Conservation (phyloP, 2,329 filamentous ascomycete species). For the Cladosporium sp. region DNA sequence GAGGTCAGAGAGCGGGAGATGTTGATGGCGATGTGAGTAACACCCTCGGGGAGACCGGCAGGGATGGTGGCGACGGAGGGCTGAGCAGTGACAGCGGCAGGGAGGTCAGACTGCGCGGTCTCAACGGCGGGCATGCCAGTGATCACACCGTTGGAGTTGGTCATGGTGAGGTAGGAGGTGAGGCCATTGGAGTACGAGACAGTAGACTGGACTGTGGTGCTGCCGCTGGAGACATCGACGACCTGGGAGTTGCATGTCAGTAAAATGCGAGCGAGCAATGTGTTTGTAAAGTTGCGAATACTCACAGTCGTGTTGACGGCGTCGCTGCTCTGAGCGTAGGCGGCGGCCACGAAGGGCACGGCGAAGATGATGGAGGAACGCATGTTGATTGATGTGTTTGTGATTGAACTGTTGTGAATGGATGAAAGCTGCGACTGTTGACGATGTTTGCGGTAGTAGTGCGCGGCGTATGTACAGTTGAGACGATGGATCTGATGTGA, state of each 20-base stretch:
- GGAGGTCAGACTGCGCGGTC: conserved; percentile 39
- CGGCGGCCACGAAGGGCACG: conserved; percentile 41
- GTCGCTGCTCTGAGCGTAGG: conserved; percentile 34
- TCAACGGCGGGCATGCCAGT: conserved; percentile 44
- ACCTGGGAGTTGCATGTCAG: neutral
- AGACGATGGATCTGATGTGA: conserved; percentile 5
- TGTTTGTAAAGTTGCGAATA: conserved; percentile 6
- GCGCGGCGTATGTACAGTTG: conserved; percentile 4
- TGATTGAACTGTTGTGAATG: conserved; percentile 2
- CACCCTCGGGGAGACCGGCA: conserved; percentile 36
- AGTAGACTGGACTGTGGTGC: conserved; percentile 19
- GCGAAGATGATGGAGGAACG: conserved; percentile 41
- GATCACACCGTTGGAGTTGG: conserved; percentile 47
- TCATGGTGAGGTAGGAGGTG: conserved; percentile 44
- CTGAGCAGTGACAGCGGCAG: conserved; percentile 34
- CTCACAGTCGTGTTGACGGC: conserved; percentile 14
- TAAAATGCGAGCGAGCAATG: neutral
- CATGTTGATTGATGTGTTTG: conserved; percentile 36
- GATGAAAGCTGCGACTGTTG: neutral
- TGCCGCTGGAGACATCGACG: conserved; percentile 15
- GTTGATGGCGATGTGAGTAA: conserved; percentile 27
- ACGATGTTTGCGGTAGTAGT: neutral
- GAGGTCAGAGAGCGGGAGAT: conserved; percentile 27
- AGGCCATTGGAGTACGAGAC: conserved; percentile 39
- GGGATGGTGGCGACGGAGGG: conserved; percentile 39